Base-by-base conservation (phyloP, 345 rosid genomes). In the Citrus hindsii region DNA sequence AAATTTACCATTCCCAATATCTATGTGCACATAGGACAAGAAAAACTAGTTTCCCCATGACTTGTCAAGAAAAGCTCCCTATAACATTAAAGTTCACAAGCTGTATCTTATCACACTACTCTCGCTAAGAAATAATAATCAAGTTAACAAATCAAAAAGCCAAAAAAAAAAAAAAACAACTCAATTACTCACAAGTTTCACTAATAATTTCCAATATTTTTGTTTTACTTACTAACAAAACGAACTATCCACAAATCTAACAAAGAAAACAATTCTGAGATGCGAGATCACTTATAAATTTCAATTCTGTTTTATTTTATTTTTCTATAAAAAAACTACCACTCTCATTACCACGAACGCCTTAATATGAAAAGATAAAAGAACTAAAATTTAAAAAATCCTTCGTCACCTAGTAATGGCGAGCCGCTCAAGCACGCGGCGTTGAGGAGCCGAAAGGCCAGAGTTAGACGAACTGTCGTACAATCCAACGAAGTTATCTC, bases 401-500 rank as follows among this genome's bases (percentile, higher is more conserved):
- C 70, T 35, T 66, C 25, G 25, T 14, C 70, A 90, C 93, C 92
- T 82, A 58, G 93, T 89, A 67, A 84, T 79, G 65, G 93, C 93
- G 7, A 90, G 82, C 7, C 92, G 90, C 79, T 87, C 89, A 18
- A 93, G 94, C 77, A 87, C 86, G n/a, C 84, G 86, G 48, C 87
- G 94, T 74, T 93, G 94, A 63, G 73, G 71, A 5, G 87, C 37
- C 14, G 88, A 77, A 48, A 88, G 79, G 25, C 77, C 77, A 12
- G 88, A 68, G 48, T 80, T 69, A 22, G 84, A 72, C 64, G 80
- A 79, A 58, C 70, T 82, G 25, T 90, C 96, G 74, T 92, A 89
- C 70, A 93, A 85, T 71, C 96, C 94, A 24, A 87, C 86, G 77
- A 87, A 93, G 85, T 85, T 85, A 69, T 88, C 93, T 35, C 93